Evolutionary conservation across 1,139 yeast genomes (phyloP), one percentile per base, ranked within the genome.

Genomic region (Protomyces pachydermus): DNA sequence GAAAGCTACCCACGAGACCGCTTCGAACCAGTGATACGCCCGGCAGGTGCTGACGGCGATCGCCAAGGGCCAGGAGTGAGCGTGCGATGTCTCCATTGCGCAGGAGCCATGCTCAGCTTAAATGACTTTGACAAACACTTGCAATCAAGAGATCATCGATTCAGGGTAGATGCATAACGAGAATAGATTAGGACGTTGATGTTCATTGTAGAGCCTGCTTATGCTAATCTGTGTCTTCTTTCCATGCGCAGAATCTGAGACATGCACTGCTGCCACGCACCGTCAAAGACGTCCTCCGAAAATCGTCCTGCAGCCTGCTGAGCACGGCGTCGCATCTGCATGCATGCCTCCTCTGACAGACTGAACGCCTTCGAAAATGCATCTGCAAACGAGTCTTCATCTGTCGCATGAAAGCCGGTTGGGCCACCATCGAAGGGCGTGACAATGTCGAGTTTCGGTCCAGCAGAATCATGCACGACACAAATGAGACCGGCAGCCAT

Each of bases 391-490:
- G 56, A 51, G 20, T 46, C 63, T 14, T 60, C 65, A 12, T 55
- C 53, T 14, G 67, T 55, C 9, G 67, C 68, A 53, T 54, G 67
- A 46, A 57, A 66, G 18, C 68, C 68, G 65, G 69, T 57, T 1
- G 70, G 69, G 18, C 71, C 67, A 0, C 76, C 74, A 64, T 82
- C 81, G 74, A 81, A 80, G 9, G 84, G 84, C 9, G 81, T 80
- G 9, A 89, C 93, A 67, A 95, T 93, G 74, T 95, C 99, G 67
- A 86, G 78, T 63, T 83, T 79, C 12, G 99, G 99, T 0, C 99
- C 99, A 0, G 97, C 96, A 60, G 96, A 87, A 3, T 96, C 95
- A 75, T 95, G 98, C 3, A 85, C 93, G 3, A 95, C 78, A 0
- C 98, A 97, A 20, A 93, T 83, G 23, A 88, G 81, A 0, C 98